Conservation (phyloP, 129 eudicot genomes). For the Oenanthe sinensis region DNA sequence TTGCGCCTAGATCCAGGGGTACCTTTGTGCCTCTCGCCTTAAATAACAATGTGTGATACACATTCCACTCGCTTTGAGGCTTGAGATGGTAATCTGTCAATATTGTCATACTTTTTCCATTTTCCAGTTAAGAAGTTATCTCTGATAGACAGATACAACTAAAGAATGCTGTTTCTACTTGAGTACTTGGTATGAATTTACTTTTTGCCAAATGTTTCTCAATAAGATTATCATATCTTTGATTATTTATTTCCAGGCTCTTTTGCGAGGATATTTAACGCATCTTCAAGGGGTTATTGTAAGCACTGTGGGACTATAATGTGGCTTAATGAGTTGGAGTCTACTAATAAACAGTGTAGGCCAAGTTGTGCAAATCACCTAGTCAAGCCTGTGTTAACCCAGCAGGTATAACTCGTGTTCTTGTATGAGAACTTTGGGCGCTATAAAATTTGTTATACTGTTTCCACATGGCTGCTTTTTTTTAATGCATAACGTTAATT, state of each 20-base stretch:
- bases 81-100: neutral
- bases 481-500: neutral
- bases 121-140: neutral
- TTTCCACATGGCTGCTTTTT: neutral
- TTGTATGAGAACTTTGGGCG: neutral
- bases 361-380: conserved; percentile 29
- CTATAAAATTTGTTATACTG: neutral
- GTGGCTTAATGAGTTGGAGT: conserved; percentile 48
- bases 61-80: neutral
- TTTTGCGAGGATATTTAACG: conserved; percentile 30
- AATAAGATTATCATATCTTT: neutral
- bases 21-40: neutral
- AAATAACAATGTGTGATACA: neutral
- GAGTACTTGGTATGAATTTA: neutral
- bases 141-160: neutral
- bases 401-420: conserved; percentile 38
- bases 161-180: neutral
- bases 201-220: neutral
- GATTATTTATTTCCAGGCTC: conserved; percentile 21
- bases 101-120: neutral
- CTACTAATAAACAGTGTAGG: conserved; percentile 13
- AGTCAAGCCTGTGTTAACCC: conserved; percentile 38
- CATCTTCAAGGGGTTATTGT: conserved; percentile 61
- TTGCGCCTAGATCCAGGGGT: neutral
- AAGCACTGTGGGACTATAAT: conserved; percentile 38